Base-by-base conservation (phyloP, 176 grass and related monocot species). In the Oropetium thomaeum region DNA sequence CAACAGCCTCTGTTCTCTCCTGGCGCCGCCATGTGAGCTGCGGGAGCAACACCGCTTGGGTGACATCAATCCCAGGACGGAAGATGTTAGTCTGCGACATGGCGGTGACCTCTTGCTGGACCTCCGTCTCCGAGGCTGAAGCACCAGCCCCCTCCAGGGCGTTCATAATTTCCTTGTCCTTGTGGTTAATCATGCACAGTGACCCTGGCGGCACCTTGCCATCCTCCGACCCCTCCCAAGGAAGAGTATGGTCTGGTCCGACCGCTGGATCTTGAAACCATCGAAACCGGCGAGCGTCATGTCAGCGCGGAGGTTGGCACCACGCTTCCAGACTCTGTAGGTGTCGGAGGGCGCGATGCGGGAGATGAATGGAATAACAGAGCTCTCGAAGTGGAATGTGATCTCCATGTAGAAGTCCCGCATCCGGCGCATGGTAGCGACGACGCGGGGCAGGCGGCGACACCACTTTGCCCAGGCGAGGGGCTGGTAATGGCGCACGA, bases 401-500 rank as follows among this genome's bases (percentile, higher is more conserved):
- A 98, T 94, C 62, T 98, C 95, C 95, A 98, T 98, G 88, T 98
- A 98, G 81, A 98, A 98, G 71, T 98, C 91, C 3, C 86, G 64
- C 95, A 98, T 98, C 58, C 95, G 76, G 68, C 75, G 83, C 95
- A 98, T 94, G 59, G 91, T 53, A 23, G 86, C 86, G 17, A 93
- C 84, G 5, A 98, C 81, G 15, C 91, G 88, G 34, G 95, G 95
- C 27, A 98, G 75, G 20, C 95, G 83, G 61, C 95, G 90, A 74
- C 95, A 98, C 95, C 95, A 98, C 79, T 98, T 98, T 54, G 91
- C 91, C 95, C 95, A 98, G 23, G 91, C 95, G 31, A 98, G 88
- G 3, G 88, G 91, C 81, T 98, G 95, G 80, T 94, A 98, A 16
- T 93, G 91, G 75, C 88, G 78, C 59, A 98, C 88, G 35, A 98